Evolutionary conservation across 441 rosid genomes (phyloP).

Genomic region (Mallotus repandus): DNA sequence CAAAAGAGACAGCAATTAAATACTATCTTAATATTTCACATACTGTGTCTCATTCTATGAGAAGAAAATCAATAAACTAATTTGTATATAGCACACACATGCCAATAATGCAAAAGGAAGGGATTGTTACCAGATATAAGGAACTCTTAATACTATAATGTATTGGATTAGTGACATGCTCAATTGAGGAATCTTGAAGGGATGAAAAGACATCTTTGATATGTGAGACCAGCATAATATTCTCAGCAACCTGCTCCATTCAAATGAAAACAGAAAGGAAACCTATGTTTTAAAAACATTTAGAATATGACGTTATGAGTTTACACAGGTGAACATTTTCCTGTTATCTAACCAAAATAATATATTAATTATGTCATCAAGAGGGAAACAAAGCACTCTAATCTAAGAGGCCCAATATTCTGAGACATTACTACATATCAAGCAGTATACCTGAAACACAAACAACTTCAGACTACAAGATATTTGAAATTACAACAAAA

Average conservation of each 20-base stretch:
- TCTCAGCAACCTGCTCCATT: conserved; percentile 65
- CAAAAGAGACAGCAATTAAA: conserved; percentile 26
- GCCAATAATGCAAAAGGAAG: conserved; percentile 19
- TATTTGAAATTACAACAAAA: neutral
- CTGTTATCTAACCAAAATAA: neutral
- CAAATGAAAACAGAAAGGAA: conserved; percentile 28
- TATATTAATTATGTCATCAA: neutral
- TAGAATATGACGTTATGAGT: neutral
- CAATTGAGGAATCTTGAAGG: conserved; percentile 52
- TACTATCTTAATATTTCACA: conserved; percentile 24
- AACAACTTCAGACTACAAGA: neutral
- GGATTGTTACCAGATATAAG: conserved; percentile 46
- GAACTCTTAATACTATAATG: conserved; percentile 44
- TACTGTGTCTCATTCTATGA: conserved; percentile 8
- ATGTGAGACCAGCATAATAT: conserved; percentile 57
- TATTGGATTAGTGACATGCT: conserved; percentile 38
- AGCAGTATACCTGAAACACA: conserved; percentile 3
- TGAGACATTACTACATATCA: neutral
- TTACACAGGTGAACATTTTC: neutral
- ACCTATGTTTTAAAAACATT: conserved; percentile 3
- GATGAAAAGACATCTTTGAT: conserved; percentile 58
- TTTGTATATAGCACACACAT: conserved; percentile 7
- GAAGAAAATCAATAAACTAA: conserved; percentile 20
- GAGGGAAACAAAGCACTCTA: neutral
- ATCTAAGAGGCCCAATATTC: neutral